phyloP scores from a whole-genome alignment of 176 grass and related monocot genomes.

The Coix lacrymajobi region DNA sequence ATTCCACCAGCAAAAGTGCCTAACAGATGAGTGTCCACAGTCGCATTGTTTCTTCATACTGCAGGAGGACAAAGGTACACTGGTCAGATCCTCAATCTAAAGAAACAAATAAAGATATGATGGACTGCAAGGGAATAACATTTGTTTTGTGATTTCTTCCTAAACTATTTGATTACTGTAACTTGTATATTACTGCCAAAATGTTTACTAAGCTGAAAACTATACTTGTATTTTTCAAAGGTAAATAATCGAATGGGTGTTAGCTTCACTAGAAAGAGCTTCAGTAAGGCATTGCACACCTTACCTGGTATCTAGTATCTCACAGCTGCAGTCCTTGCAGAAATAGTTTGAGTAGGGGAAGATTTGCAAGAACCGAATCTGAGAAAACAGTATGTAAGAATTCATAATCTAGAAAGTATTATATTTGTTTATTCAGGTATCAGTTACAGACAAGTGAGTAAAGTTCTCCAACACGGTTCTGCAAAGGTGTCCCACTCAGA shows the following conservation, averaged over 20 bases:
- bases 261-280: constrained; percentile 2
- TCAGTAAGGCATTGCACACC: constrained; percentile 5
- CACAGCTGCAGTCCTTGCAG: constrained; percentile 93
- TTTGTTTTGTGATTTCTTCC: neutral
- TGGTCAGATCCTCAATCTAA: constrained; percentile 26
- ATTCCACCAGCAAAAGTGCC: constrained; percentile 99
- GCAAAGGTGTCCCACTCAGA: constrained; percentile 93
- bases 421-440: neutral
- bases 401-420: constrained; percentile 18
- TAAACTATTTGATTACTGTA: neutral
- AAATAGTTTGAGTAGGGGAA: constrained; percentile 85
- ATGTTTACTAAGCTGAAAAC: neutral
- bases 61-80: constrained; percentile 14
- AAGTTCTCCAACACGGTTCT: constrained; percentile 97
- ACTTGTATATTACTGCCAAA: neutral
- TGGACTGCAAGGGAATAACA: neutral
- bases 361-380: constrained; percentile 98
- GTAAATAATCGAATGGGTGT: neutral
- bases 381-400: constrained; percentile 29
- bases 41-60: constrained; percentile 65
- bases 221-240: neutral
- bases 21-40: constrained; percentile 79
- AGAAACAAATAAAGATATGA: neutral
- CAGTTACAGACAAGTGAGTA: constrained; percentile 77
- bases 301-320: constrained; percentile 67